A percentile compares a stretch with the other conserved stretches of the same genome.
These are phyloP conservation scores for Dunaliella sp. DNA, from an alignment of 139 green algal genomes.

Conservation along the genomic window DNA sequence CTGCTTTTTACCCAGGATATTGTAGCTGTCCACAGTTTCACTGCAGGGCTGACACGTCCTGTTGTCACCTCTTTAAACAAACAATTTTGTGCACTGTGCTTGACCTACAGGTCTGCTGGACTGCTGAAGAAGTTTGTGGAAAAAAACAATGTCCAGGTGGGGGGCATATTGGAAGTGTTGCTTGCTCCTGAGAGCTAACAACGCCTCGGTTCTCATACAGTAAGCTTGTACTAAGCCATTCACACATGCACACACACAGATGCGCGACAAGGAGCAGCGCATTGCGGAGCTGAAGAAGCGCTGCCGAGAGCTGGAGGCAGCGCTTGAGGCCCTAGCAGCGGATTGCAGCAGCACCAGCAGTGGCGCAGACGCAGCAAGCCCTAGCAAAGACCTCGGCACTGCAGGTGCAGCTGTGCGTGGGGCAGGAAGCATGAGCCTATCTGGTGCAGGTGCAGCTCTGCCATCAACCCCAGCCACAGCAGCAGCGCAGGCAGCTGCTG, in stretches of 20 bases:
- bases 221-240: too few species aligned
- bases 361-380: neutral
- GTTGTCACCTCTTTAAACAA: too few species aligned
- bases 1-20: too few species aligned
- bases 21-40: too few species aligned
- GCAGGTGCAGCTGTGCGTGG: neutral
- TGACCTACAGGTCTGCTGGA: neutral
- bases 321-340: neutral
- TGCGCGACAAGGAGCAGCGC: neutral
- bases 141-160: neutral
- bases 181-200: too few species aligned
- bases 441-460: neutral
- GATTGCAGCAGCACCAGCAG: neutral
- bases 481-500: neutral
- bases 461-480: neutral
- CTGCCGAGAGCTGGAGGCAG: neutral
- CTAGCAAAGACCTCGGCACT: too few species aligned
- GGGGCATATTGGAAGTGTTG: too few species aligned
- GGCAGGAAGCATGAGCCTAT: neutral
- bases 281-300: neutral
- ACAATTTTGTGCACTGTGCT: too few species aligned
- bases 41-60: too few species aligned
- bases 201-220: too few species aligned
- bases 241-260: too few species aligned
- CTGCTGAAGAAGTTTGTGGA: conserved; percentile 5